Percentiles rank a stretch among this genome's conserved stretches.
Conservation (phyloP, 1,284 basidiomycete genomes). For the Moesziomyces antarcticus region DNA sequence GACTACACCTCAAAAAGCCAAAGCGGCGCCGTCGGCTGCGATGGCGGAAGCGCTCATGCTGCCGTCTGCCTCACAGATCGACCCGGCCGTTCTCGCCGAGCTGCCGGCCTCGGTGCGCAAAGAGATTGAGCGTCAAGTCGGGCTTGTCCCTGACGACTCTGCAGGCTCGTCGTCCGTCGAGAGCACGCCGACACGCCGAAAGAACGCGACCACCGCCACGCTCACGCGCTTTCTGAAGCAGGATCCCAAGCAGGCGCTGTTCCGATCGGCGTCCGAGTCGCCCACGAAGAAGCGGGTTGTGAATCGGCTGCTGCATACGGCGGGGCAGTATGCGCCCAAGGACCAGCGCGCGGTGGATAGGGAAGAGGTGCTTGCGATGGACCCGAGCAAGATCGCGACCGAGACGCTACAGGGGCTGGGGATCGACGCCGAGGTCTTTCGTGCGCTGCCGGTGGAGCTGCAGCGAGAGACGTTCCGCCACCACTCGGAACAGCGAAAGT, state of each 20-base stretch:
- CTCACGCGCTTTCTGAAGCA: constrained; percentile 18
- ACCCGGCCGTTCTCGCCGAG: constrained; percentile 57
- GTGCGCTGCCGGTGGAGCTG: constrained; percentile 48
- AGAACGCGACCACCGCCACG: constrained; percentile 13
- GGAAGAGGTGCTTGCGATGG: constrained; percentile 30
- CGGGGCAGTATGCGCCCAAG: constrained; percentile 10
- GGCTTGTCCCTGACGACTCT: constrained; percentile 14
- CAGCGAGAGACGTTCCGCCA: constrained; percentile 52
- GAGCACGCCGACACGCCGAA: constrained; percentile 30
- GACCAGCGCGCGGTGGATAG: constrained; percentile 25
- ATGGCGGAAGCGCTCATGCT: constrained; percentile 42
- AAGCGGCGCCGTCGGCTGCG: constrained; percentile 22
- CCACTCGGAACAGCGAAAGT: constrained; percentile 34
- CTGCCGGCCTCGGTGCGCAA: constrained; percentile 54
- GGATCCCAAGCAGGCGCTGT: constrained; percentile 7
- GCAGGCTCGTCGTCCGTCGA: constrained; percentile 23
- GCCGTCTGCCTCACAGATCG: constrained; percentile 62
- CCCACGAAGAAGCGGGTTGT: constrained; percentile 39
- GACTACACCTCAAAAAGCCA: constrained; percentile 41
- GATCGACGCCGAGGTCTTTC: constrained; percentile 61
- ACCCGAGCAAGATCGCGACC: constrained; percentile 33
- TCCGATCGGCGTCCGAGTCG: constrained; percentile 38
- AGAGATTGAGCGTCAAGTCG: constrained; percentile 55
- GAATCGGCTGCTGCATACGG: constrained; percentile 13
- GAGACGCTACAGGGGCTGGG: constrained; percentile 34